These are phyloP conservation scores for Bipolaris sorokiniana DNA, from an alignment of 2,329 filamentous ascomycete species.

Conservation along the genomic window DNA sequence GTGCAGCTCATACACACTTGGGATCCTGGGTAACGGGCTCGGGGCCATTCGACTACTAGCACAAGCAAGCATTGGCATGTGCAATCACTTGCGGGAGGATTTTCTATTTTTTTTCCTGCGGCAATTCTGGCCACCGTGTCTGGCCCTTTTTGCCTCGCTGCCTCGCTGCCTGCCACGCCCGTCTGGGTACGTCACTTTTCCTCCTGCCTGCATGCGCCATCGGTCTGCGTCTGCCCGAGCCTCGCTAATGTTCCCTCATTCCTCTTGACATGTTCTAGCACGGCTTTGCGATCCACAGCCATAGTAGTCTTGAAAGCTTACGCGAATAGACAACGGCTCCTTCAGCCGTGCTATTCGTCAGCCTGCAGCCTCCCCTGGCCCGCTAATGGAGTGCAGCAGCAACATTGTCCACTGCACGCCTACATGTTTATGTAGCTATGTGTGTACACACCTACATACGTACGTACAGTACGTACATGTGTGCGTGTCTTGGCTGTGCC, in stretches of 20 bases:
- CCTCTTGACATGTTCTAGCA: slow-evolving; percentile 17
- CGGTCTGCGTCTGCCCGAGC: background rate
- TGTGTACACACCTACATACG: background rate
- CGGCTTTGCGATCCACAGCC: slow-evolving; percentile 14
- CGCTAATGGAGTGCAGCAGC: slow-evolving; percentile 3
- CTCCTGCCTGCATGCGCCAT: slow-evolving; percentile 7
- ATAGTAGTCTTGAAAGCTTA: slow-evolving; percentile 17
- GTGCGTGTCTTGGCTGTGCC: background rate
- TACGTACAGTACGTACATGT: too few species aligned
- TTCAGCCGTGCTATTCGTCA: slow-evolving; percentile 18
- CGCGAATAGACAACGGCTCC: slow-evolving; percentile 16
- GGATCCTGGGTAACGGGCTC: slow-evolving; percentile 4
- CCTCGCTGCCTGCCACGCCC: background rate
- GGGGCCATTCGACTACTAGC: slow-evolving; percentile 1
- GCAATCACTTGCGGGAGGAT: background rate
- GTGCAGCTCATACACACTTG: slow-evolving; percentile 26
- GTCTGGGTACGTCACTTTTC: slow-evolving; percentile 17
- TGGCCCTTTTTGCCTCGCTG: background rate
- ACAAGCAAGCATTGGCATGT: background rate
- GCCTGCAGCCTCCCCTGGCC: slow-evolving; percentile 2
- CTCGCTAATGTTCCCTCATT: slow-evolving; percentile 18
- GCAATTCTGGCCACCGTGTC: background rate
- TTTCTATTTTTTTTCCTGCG: background rate
- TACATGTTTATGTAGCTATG: background rate
- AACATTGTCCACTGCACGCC: background rate